phyloP scores from a whole-genome alignment of 805 yeast genomes.

The Candida saitoana region DNA sequence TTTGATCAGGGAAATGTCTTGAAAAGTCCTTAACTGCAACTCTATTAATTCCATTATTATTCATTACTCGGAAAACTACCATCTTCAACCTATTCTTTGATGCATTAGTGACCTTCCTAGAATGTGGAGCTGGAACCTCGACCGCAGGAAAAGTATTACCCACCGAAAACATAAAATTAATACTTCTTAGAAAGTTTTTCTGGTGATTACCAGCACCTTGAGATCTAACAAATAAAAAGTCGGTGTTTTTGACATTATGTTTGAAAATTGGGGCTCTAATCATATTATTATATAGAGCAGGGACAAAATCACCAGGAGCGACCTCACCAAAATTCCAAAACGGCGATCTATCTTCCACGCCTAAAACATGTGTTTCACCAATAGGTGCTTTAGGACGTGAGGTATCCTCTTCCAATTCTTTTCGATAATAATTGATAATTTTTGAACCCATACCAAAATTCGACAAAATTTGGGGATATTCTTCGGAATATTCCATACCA shows the following conservation, averaged over 20 bases:
- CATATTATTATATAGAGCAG: constrained; percentile 89
- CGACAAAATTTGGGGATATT: constrained; percentile 74
- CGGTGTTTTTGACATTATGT: constrained; percentile 76
- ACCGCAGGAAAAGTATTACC: constrained; percentile 93
- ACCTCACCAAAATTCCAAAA: constrained; percentile 99
- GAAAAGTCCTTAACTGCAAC: constrained; percentile 84
- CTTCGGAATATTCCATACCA: constrained; percentile 86
- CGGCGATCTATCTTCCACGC: constrained; percentile 94
- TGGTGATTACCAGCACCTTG: constrained; percentile 76
- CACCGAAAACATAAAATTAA: constrained; percentile 75
- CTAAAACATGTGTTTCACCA: constrained; percentile 94
- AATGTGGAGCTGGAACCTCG: constrained; percentile 96
- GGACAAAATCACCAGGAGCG: constrained; percentile 89
- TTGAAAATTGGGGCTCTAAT: constrained; percentile 87
- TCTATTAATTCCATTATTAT: constrained; percentile 67
- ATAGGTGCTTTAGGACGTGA: constrained; percentile 81
- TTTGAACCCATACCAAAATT: constrained; percentile 96
- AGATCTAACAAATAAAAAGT: constrained; percentile 74
- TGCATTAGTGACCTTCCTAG: constrained; percentile 91
- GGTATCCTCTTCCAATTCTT: constrained; percentile 72
- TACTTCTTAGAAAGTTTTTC: constrained; percentile 61
- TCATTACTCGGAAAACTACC: constrained; percentile 86
- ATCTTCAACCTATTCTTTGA: constrained; percentile 86
- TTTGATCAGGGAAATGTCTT: constrained; percentile 92
- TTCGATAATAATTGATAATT: constrained; percentile 87